These are phyloP conservation scores for Oryza meyeriana DNA, from an alignment of 176 grass and related monocot genomes.

Conservation along the genomic window DNA sequence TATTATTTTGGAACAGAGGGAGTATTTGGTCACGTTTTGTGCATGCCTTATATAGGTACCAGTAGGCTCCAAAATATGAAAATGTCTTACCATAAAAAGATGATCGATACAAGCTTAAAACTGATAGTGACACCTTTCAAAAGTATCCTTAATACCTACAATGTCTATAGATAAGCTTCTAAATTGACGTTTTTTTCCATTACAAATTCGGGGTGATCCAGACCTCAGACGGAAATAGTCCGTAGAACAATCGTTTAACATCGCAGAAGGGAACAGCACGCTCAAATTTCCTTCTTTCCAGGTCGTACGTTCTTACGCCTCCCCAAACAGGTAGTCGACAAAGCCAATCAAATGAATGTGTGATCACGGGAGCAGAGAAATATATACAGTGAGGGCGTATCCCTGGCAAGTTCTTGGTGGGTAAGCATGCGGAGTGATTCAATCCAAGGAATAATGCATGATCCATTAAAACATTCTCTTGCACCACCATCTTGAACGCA, in stretches of 20 bases:
- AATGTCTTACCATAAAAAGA: no score
- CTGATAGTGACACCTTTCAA: no score
- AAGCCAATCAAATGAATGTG: background rate
- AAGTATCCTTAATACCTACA: no score
- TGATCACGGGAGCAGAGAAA: constrained; percentile 2
- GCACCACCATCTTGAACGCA: background rate
- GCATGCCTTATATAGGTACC: no score
- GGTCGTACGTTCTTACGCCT: background rate
- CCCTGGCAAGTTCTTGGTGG: background rate
- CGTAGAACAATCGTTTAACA: background rate
- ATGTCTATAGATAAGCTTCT: no score
- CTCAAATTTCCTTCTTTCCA: background rate
- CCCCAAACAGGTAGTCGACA: background rate
- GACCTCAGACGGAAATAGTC: background rate
- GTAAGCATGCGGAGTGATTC: constrained; percentile 11
- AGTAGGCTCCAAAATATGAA: no score
- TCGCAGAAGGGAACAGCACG: background rate
- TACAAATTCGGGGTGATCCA: background rate
- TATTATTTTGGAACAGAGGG: no score
- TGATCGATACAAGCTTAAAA: no score
- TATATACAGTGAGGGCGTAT: constrained; percentile 6
- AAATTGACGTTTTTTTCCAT: no score
- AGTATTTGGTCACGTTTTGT: no score
- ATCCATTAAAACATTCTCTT: background rate
- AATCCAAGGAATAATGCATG: constrained; percentile 29